Evolutionary conservation across 1,139 yeast species (phyloP), one percentile per base, ranked within the genome.

Genomic region (Yarrowia galli): DNA sequence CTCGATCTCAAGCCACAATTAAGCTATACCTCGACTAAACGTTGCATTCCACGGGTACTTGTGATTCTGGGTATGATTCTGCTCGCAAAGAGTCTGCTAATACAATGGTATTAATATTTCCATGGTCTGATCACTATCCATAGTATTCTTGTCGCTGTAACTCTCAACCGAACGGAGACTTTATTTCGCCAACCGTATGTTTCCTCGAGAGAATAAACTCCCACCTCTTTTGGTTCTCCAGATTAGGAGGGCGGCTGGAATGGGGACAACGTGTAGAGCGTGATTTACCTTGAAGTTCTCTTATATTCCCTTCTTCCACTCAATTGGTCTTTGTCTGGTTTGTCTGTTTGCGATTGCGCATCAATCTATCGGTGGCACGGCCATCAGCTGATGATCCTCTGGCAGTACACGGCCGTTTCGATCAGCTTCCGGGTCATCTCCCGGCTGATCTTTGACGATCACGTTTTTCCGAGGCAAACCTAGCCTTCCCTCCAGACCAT

Each of bases 361-460:
- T n/a, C n/a, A n/a, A n/a, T 12, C 36, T 32, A 12, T 6, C 10
- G 36, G 12, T 8, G 38, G 12, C 38, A 35, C 38, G 5, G 5
- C 16, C 38, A 35, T 16, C 40, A 36, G 6, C 40, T 36, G 40
- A 36, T 32, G 16, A 15, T 36, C 15, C n/a, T 15, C 40, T 15
- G 16, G 7, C 40, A 25, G 7, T 7, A 25, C 28, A 25, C 16
- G 25, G 12, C 54, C 38, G 54, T 49, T 32, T 28, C 15, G 56
- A 49, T 32, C 56, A 32, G 22, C 56, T 49, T 18, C 25, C 40
- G 40, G 56, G 7, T 13, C 56, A 49, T 49, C 60, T 53, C 60
- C 45, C 60, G 60, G 60, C 43, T 53, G 60, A 53, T 53, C 58
- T 20, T 46, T 32, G 60, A 36, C 43, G 60, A 53, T 53, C 60